These are phyloP conservation scores for Yarrowia deformans DNA, from an alignment of 805 yeast genomes.

Conservation along the genomic window DNA sequence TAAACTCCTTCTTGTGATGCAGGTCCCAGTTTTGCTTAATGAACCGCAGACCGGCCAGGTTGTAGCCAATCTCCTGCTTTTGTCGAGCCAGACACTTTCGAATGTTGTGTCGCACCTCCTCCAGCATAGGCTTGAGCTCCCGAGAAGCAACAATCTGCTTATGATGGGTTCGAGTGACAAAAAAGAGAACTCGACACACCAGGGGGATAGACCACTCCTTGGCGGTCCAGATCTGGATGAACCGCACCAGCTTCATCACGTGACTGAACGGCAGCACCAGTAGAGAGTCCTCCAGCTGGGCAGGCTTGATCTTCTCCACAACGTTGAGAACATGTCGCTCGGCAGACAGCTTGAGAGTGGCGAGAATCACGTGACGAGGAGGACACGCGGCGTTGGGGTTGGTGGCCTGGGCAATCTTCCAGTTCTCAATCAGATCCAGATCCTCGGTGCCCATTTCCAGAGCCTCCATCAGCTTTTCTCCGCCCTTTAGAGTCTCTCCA, in stretches of 20 bases:
- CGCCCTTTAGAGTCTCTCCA: constrained; percentile 89
- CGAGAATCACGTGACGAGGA: constrained; percentile 70
- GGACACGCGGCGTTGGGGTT: constrained; percentile 62
- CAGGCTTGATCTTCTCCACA: constrained; percentile 71
- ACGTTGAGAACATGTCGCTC: constrained; percentile 80
- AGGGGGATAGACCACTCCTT: constrained; percentile 60
- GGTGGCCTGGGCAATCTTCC: constrained; percentile 55
- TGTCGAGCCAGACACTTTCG: constrained; percentile 62
- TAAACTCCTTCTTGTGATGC: constrained; percentile 74
- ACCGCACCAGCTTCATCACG: constrained; percentile 70
- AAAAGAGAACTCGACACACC: constrained; percentile 77
- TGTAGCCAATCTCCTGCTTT: constrained; percentile 74
- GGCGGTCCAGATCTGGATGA: constrained; percentile 77
- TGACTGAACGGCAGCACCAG: constrained; percentile 89
- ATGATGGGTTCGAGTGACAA: constrained; percentile 74
- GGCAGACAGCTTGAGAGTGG: constrained; percentile 74
- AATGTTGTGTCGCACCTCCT: constrained; percentile 66
- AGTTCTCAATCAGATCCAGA: constrained; percentile 62
- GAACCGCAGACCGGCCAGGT: constrained; percentile 80
- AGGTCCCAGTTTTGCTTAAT: constrained; percentile 79
- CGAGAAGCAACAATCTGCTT: constrained; percentile 69
- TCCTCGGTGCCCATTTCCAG: constrained; percentile 82
- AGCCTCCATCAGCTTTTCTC: constrained; percentile 92
- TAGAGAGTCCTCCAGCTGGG: constrained; percentile 92
- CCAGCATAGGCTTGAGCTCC: constrained; percentile 66